A percentile compares a stretch with the other conserved stretches of the same genome.
Conservation (phyloP, 768 basidiomycete genomes). For the Tylopilus balloui region DNA sequence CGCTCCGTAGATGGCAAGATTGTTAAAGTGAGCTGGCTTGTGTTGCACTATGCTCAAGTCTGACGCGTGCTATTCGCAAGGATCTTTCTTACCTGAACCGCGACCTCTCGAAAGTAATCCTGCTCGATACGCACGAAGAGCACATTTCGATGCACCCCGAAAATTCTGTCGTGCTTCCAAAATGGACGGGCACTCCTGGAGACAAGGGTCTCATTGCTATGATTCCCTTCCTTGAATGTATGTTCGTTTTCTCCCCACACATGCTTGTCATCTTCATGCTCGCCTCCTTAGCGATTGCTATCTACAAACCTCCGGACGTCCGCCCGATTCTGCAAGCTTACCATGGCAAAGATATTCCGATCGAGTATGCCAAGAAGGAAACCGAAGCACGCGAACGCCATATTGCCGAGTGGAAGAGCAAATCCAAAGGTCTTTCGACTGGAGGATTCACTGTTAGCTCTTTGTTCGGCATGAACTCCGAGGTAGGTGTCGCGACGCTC, state of each 20-base stretch:
- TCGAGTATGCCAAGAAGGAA: slow-evolving; percentile 88
- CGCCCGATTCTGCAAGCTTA: slow-evolving; percentile 85
- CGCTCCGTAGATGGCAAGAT: slow-evolving; percentile 75
- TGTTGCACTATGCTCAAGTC: background rate
- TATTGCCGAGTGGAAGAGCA: slow-evolving; percentile 74
- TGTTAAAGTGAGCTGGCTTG: slow-evolving; percentile 61
- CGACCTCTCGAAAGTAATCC: slow-evolving; percentile 82
- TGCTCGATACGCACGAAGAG: slow-evolving; percentile 81
- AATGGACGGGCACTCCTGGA: slow-evolving; percentile 80
- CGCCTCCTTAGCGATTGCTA: slow-evolving; percentile 68
- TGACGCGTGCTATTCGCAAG: slow-evolving; percentile 32
- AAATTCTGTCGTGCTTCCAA: slow-evolving; percentile 77
- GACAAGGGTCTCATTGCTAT: slow-evolving; percentile 74
- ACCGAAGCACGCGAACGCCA: slow-evolving; percentile 73
- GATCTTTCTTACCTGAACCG: slow-evolving; percentile 95
- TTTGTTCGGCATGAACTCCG: slow-evolving; percentile 36
- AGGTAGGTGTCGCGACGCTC: slow-evolving; percentile 22
- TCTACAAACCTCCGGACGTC: slow-evolving; percentile 84
- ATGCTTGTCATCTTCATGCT: background rate
- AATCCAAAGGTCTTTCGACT: slow-evolving; percentile 35
- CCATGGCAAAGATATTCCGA: slow-evolving; percentile 79
- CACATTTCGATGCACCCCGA: slow-evolving; percentile 79
- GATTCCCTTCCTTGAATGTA: slow-evolving; percentile 96
- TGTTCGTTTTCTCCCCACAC: slow-evolving; percentile 16
- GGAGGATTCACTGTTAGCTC: slow-evolving; percentile 43